Base-by-base conservation (phyloP, 2,329 filamentous ascomycete genomes). In the Ophiostoma ips region DNA sequence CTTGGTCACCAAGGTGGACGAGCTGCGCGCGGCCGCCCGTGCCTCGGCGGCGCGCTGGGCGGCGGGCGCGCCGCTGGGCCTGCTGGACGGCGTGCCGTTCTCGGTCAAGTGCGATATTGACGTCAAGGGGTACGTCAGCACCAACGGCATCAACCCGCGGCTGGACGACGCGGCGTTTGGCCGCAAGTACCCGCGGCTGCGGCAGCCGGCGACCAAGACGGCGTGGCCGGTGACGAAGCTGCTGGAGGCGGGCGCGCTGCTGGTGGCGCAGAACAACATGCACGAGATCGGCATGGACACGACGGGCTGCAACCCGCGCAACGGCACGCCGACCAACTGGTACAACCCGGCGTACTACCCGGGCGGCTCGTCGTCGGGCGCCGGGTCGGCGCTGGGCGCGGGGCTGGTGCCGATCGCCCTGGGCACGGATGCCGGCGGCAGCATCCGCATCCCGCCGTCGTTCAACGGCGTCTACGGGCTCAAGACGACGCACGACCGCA, bases 401-500 rank as follows among this genome's bases (percentile, higher is more conserved):
- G 86, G 86, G 2, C 66, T 92, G 21, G 72, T 89, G 3, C 85
- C 86, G n/a, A 79, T 87, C 54, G 76, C 78, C 1, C 69, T 89
- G 24, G 87, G 84, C 35, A 82, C 81, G 6, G 85, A 90, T 58
- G 83, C 84, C 2, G 63, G 85, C 35, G 85, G 85, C 53, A 85
- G 80, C 53, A 76, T 87, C 51, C 79, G 87, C 36, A 76, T 92
- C 35, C 87, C 87, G 0, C 68, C 80, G 1, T 73, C 75, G 31
- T 90, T 84, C 67, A 92, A 86, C 62, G 86, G 87, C 46, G 66
- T 87, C 19, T 94, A 83, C 64, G 87, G 87, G 2, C 71, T 95
- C 52, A 94, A 95, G 64, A 71, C 86, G 1, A 81, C 78, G 0
- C 83, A 92, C 61, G 76, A 82, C 59, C 81, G 87, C 35, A 75